Conservation (phyloP, 2,329 filamentous ascomycete genomes). For the Xylariomycetidae sp. region DNA sequence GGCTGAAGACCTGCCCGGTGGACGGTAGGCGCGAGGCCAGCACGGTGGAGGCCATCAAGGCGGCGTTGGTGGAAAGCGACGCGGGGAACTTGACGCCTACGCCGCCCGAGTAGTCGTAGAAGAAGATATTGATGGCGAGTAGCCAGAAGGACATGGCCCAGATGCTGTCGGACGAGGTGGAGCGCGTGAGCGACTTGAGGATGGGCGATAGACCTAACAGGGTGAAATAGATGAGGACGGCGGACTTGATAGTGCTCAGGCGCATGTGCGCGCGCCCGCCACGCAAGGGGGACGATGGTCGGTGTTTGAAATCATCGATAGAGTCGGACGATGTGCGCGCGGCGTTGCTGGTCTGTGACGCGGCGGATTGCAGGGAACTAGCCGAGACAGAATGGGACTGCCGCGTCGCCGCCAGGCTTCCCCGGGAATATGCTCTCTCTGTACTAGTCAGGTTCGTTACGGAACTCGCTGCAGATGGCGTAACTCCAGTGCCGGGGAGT, state of each 20-base stretch:
- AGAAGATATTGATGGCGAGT: constrained; percentile 92
- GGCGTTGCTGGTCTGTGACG: constrained; percentile 28
- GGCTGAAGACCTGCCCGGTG: constrained; percentile 89
- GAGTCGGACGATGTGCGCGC: constrained; percentile 25
- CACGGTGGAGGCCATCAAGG: constrained; percentile 92
- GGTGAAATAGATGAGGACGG: constrained; percentile 86
- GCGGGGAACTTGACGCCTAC: constrained; percentile 62
- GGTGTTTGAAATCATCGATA: constrained; percentile 28
- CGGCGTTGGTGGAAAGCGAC: constrained; percentile 86
- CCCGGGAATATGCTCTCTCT: constrained; percentile 23
- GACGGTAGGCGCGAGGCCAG: constrained; percentile 83
- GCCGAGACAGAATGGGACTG: constrained; percentile 51
- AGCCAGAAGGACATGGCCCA: constrained; percentile 96
- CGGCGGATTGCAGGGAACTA: constrained; percentile 47
- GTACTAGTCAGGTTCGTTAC: constrained; percentile 36
- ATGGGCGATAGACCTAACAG: constrained; percentile 90
- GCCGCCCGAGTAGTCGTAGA: constrained; percentile 88
- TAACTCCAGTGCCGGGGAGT: no score
- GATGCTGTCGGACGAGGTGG: constrained; percentile 89
- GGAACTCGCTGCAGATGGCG: constrained; percentile 40
- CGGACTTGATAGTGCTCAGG: constrained; percentile 83
- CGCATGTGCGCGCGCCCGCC: constrained; percentile 43
- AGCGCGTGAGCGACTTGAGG: constrained; percentile 90
- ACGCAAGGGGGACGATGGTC: constrained; percentile 30
- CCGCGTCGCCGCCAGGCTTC: constrained; percentile 27